Evolutionary conservation across 2,329 filamentous ascomycete genomes (phyloP).

Genomic region (Talaromyces sp.): DNA sequence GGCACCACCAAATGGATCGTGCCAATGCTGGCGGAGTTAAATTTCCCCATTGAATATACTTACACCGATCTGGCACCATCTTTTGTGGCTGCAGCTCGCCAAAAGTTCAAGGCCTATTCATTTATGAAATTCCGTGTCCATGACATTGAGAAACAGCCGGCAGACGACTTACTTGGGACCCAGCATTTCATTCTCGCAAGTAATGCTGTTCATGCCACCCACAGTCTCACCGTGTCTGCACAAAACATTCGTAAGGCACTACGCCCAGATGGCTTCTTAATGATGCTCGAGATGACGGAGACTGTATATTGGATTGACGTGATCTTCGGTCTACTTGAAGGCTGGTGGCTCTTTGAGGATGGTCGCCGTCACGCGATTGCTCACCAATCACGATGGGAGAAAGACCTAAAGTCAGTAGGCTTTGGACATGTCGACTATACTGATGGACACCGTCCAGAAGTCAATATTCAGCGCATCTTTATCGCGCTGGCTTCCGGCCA

Average conservation of each 20-base stretch:
- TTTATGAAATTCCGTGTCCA: slow-evolving; percentile 25
- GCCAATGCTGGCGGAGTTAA: slow-evolving; percentile 24
- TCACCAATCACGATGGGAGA: slow-evolving; percentile 21
- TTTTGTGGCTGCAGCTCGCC: slow-evolving; percentile 17
- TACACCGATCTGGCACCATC: slow-evolving; percentile 26
- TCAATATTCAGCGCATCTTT: slow-evolving; percentile 4
- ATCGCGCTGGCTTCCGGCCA: slow-evolving; percentile 22
- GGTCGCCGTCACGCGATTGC: slow-evolving; percentile 26
- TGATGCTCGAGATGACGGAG: slow-evolving; percentile 42
- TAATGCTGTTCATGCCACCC: slow-evolving; percentile 35
- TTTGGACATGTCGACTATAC: slow-evolving; percentile 25
- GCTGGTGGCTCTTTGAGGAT: slow-evolving; percentile 41
- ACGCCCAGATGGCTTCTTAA: slow-evolving; percentile 44
- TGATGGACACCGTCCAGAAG: slow-evolving; percentile 19
- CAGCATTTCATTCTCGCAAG: slow-evolving; percentile 36
- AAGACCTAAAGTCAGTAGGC: slow-evolving; percentile 21
- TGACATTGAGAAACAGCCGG: slow-evolving; percentile 29
- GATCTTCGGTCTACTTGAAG: slow-evolving; percentile 37
- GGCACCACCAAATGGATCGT: slow-evolving; percentile 36
- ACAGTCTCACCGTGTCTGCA: slow-evolving; percentile 21
- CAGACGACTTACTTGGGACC: slow-evolving; percentile 31
- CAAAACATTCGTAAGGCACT: slow-evolving; percentile 28
- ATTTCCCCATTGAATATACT: slow-evolving; percentile 27
- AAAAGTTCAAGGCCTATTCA: background rate
- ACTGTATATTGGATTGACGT: slow-evolving; percentile 32